Base-by-base conservation (phyloP, 768 basidiomycete genomes). In the Gloeostereum incarnatum region DNA sequence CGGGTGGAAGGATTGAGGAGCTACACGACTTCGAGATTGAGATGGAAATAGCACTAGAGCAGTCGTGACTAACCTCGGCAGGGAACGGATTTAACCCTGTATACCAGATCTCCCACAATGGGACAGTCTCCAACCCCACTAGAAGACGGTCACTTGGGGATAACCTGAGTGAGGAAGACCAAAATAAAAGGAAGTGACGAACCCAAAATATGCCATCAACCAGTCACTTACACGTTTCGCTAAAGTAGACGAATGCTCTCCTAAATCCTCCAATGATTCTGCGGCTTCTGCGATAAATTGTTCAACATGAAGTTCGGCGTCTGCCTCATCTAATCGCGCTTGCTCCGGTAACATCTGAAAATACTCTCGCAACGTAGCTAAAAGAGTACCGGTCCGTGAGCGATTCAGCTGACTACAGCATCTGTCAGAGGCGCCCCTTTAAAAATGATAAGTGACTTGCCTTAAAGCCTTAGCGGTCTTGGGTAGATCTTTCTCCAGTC, bases 81-180 rank as follows among this genome's bases (percentile, higher is more conserved):
- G 83, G 78, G 44, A 83, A 81, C 1, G 77, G 71, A 2, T 72
- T 64, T 5, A 58, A 51, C 4, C 81, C 79, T 0, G 78, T 85
- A 41, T 78, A 84, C 82, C 82, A 88, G 6, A 85, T 55, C 39
- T 81, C 76, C 75, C 79, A 86, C 20, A 88, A 56, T 10, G 58
- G 54, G 2, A 56, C 42, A 4, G 69, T 65, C 39, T 81, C 80
- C 0, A 76, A 60, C n/a, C n/a, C n/a, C n/a, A n/a, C n/a, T n/a
- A n/a, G n/a, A n/a, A n/a, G n/a, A n/a, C n/a, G 33, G 33, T 9
- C 19, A n/a, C n/a, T 34, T 20, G n/a, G 11, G 4, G 21, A 7
- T 20, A 20, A 4, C 11, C 33, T 34, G 33, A 34, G 13, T 11
- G 21, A 3, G 33, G 14, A 29, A 8, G 26, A 29, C 8, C 26